Evolutionary conservation across 306 rosid genomes (phyloP).

Genomic region (Elaeagnus macrophylla): DNA sequence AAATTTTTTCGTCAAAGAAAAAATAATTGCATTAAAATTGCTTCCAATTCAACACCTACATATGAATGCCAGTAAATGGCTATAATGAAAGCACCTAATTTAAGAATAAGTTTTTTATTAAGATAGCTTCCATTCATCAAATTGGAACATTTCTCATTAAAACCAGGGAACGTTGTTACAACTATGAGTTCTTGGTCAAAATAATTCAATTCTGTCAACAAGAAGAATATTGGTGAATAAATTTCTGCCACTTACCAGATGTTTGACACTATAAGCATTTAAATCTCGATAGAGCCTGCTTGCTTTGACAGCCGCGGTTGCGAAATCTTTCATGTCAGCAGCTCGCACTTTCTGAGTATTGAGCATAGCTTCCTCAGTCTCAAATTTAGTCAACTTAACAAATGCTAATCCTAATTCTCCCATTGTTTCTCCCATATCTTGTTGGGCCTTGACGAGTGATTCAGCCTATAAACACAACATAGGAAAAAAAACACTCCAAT

Average conservation of each 20-base stretch:
- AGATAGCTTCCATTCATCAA: background rate
- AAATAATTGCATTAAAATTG: slow-evolving; percentile 4
- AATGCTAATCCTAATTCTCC: slow-evolving; percentile 84
- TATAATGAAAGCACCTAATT: too few species aligned
- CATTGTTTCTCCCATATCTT: slow-evolving; percentile 90
- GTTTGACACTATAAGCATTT: slow-evolving; percentile 85
- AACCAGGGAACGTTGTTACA: background rate
- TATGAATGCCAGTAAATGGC: too few species aligned
- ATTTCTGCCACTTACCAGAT: slow-evolving; percentile 49
- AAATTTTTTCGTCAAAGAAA: background rate
- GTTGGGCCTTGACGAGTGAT: slow-evolving; percentile 88
- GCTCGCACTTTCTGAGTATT: slow-evolving; percentile 68
- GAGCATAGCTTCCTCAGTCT: slow-evolving; percentile 64
- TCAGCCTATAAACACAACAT: slow-evolving; percentile 58
- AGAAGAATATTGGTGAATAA: slow-evolving; percentile 1
- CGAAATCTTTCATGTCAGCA: slow-evolving; percentile 67
- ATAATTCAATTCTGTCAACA: background rate
- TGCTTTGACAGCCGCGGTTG: slow-evolving; percentile 88
- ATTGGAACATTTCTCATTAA: background rate
- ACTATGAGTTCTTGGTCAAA: background rate
- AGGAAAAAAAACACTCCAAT: slow-evolving; percentile 7
- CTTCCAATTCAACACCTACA: background rate
- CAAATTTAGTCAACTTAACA: slow-evolving; percentile 76
- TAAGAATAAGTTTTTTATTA: too few species aligned
- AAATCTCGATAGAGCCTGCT: slow-evolving; percentile 87